Base-by-base conservation (phyloP, 2,329 filamentous ascomycete genomes). In the Fusarium annulatum region DNA sequence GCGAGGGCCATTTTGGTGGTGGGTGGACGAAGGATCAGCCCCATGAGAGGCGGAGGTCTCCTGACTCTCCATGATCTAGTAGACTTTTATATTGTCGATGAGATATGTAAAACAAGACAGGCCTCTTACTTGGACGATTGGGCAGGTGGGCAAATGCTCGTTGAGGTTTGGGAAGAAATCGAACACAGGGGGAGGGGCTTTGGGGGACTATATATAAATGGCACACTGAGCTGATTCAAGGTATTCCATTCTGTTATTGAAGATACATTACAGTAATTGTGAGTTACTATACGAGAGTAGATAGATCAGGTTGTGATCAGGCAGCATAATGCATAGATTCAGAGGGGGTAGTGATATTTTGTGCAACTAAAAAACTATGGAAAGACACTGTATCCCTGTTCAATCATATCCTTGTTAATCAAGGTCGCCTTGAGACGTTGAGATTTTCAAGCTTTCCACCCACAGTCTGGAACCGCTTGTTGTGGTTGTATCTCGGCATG, bases 161-260 rank as follows among this genome's bases (percentile, higher is more conserved):
- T 28, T 34, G 23, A 55, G 15, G 34, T 16, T 55, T 28, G 14
- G 5, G 34, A 55, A n/a, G 9, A 28, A 4, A 28, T 55, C 19
- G 15, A 41, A n/a, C 14, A 55, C 23, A 36, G 10, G 23, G n/a
- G n/a, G 6, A 21, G 34, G 34, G 23, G 9, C 10, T 9, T 38
- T 53, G 19, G 23, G 18, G 51, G 51, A n/a, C 34, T 53, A 53
- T 53, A 53, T 53, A 53, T 53, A 53, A 21, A 14, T 28, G 14
- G 14, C n/a, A 53, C 9, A n/a, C 7, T 39, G n/a, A n/a, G 19
- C 23, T 53, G 51, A 53, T 39, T 53, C 65, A 73, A 64, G 26
- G 48, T 12, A 11, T 6, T 18, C 16, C 3, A 15, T n/a, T 10
- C 23, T 15, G 46, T 43, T 12, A 28, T 48, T 28, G 21, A n/a